Base-by-base conservation (phyloP, 805 yeast species). In the Barnettozyma sucrosica region DNA sequence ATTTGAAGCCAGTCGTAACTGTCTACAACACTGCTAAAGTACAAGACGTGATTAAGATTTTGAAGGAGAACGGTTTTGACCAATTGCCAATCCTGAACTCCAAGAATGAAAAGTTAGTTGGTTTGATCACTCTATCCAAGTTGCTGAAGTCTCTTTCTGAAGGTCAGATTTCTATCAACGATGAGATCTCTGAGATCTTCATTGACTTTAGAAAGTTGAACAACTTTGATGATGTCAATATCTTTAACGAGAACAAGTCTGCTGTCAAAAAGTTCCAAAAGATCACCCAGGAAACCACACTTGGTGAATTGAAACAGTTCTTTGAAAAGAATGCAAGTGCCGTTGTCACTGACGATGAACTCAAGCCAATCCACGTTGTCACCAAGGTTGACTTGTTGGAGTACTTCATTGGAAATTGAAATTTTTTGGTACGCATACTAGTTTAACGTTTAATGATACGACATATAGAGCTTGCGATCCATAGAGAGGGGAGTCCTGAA, bases 251-350 rank as follows among this genome's bases (percentile, higher is more conserved):
- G 51, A 68, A 77, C 63, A 77, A 80, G 65, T 72, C 77, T 55
- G 76, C 82, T 52, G 79, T 80, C 70, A 80, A 85, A 69, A 71
- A 77, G 57, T 87, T 83, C 66, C 77, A 75, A 51, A 77, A 76
- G 52, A 82, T 87, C 59, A 80, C 85, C 30, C 74, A 78, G 48
- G 74, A 76, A 46, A 83, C 95, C 9, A 75, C 82, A 46, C 72
- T 87, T 60, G 65, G 76, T 34, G 83, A 83, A 51, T 75, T 87
- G 66, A 85, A 83, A 71, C 75, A 76, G 60, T 87, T 87, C 68
- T 87, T 87, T 58, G 96, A 87, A 70, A 85, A 82, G 60, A 83
- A 85, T 67, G 85, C 95, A 11, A 81, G 86, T 55, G 95, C 93
- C 33, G 78, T 87, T 57, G 85, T 87, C 49, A 86, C 95, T 41